These are phyloP conservation scores for Acacia melanoxylon DNA, from an alignment of 306 rosid genomes.

Conservation along the genomic window DNA sequence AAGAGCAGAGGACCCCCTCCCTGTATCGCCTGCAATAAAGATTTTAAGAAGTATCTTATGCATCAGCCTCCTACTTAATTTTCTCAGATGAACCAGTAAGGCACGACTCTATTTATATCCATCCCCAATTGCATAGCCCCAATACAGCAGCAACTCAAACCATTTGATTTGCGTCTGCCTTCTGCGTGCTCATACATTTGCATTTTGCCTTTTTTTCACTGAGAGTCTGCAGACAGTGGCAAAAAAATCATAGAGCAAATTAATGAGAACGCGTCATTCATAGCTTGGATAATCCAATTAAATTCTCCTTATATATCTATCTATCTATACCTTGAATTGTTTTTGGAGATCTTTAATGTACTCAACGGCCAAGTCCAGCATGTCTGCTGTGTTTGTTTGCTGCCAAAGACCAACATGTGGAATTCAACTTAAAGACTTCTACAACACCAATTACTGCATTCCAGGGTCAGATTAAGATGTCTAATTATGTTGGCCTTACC, in stretches of 20 bases:
- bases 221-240: conserved; percentile 53
- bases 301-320: neutral
- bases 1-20: conserved; percentile 24
- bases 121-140: conserved; percentile 26
- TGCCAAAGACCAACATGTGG: conserved; percentile 34
- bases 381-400: conserved; percentile 98
- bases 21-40: conserved; percentile 1
- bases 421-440: conserved; percentile 2
- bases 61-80: conserved; percentile 21
- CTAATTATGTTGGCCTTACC: conserved; percentile 45
- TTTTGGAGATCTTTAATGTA: conserved; percentile 91
- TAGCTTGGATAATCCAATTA: neutral
- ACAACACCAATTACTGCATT: neutral
- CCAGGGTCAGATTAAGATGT: neutral
- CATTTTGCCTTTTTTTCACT: conserved; percentile 69
- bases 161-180: conserved; percentile 44
- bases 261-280: neutral
- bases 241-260: neutral
- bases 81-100: neutral
- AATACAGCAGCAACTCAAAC: conserved; percentile 45
- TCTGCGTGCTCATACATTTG: conserved; percentile 62
- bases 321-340: conserved; percentile 67
- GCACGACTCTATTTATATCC: conserved; percentile 7
- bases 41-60: conserved; percentile 1
- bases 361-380: conserved; percentile 90